Conservation (phyloP, 164 flowering plant genomes). For the Vitis riparia region DNA sequence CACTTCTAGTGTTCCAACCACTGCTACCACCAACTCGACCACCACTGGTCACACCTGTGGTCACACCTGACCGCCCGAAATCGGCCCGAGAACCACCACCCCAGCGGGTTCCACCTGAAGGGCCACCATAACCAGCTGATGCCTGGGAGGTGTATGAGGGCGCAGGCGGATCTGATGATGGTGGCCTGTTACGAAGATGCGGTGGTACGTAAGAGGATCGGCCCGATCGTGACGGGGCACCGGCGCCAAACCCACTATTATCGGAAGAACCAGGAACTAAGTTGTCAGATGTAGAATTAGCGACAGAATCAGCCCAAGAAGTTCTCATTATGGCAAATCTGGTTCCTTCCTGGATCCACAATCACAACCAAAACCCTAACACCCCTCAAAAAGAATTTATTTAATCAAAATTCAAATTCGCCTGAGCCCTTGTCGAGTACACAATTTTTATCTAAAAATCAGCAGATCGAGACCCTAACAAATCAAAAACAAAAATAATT, state of each 20-base stretch:
- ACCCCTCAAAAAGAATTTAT: neutral
- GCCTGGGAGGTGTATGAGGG: constrained; percentile 9
- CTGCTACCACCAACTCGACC: constrained; percentile 21
- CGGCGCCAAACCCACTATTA: constrained; percentile 7
- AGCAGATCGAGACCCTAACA: too few species aligned
- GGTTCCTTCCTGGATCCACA: neutral
- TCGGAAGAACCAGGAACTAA: constrained; percentile 19
- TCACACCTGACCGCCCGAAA: constrained; percentile 11
- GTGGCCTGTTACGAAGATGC: constrained; percentile 41
- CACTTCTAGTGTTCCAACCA: constrained; percentile 40
- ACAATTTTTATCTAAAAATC: too few species aligned
- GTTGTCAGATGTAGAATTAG: constrained; percentile 27
- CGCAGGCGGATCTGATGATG: constrained; percentile 26
- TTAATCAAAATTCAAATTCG: too few species aligned
- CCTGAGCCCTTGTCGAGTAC: too few species aligned
- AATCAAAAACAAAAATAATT: too few species aligned
- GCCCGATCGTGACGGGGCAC: constrained; percentile 6
- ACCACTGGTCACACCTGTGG: constrained; percentile 17
- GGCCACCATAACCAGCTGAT: constrained; percentile 12
- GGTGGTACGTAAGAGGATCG: constrained; percentile 42
- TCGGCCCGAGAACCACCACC: constrained; percentile 27
- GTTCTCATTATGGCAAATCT: constrained; percentile 11
- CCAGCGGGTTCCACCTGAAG: constrained; percentile 22
- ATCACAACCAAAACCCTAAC: neutral
- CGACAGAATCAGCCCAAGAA: constrained; percentile 33